phyloP scores from a whole-genome alignment of 345 rosid species.

The Xanthoceras sorbifolium region DNA sequence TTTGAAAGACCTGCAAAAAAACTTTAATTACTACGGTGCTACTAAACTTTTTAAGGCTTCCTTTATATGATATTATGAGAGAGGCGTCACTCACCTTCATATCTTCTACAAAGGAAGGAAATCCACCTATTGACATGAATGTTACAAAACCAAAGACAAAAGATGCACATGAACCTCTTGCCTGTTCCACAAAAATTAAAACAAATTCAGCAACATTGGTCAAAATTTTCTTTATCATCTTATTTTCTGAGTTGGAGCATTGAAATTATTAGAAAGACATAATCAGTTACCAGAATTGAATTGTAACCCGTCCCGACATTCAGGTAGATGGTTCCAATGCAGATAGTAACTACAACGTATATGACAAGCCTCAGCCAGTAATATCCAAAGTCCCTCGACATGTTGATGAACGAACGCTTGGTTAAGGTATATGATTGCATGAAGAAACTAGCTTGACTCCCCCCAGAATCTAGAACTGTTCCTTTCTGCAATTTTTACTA shows the following conservation, averaged over 20 bases:
- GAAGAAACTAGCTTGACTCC: conserved; percentile 94
- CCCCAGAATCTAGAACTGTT: conserved; percentile 85
- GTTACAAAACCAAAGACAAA: conserved; percentile 94
- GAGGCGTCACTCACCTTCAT: conserved; percentile 88
- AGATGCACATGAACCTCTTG: conserved; percentile 91
- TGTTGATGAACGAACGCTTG: conserved; percentile 85
- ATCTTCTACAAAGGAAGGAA: conserved; percentile 93
- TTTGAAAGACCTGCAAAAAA: conserved; percentile 86
- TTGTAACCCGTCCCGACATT: conserved; percentile 82
- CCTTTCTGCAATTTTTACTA: conserved; percentile 60
- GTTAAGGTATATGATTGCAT: conserved; percentile 80
- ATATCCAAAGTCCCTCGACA: conserved; percentile 96
- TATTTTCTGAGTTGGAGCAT: too few species aligned
- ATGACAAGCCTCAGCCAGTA: conserved; percentile 95
- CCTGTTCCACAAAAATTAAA: conserved; percentile 45
- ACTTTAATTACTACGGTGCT: too few species aligned
- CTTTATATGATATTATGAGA: not conserved
- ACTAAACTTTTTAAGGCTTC: too few species aligned
- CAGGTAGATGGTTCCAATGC: conserved; percentile 90
- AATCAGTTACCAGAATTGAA: conserved; percentile 74
- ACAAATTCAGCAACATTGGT: not conserved
- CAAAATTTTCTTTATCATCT: not conserved
- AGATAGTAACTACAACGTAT: conserved; percentile 74
- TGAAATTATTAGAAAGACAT: too few species aligned
- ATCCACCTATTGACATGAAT: conserved; percentile 97